Conservation (phyloP, 2,329 filamentous ascomycete genomes). For the Apiospora saccharicola region DNA sequence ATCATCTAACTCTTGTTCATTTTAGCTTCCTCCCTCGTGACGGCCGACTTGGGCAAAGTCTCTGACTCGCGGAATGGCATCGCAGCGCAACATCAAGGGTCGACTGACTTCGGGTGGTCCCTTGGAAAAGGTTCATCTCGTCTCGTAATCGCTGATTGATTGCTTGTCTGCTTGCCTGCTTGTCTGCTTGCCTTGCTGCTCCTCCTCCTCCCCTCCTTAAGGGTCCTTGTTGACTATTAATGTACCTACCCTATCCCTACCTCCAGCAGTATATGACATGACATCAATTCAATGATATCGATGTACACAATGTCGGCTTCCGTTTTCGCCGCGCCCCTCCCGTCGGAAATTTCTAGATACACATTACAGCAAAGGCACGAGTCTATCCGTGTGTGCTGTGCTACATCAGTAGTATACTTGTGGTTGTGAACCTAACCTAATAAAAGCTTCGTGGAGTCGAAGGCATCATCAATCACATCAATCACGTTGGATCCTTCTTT, state of each 20-base stretch:
- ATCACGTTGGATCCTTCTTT: neutral
- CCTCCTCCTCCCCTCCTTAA: neutral
- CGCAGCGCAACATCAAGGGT: conserved; percentile 16
- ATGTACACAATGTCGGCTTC: neutral
- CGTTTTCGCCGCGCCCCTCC: neutral
- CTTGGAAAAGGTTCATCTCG: conserved; percentile 1
- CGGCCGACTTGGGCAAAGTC: neutral
- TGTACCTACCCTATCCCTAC: neutral
- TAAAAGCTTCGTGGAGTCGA: neutral
- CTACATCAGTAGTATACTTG: neutral
- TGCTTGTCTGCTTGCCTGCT: neutral
- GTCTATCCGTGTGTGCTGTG: too few relatives aligned
- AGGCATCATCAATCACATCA: neutral
- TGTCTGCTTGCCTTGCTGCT: neutral
- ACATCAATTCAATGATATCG: neutral
- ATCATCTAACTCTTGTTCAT: conserved; percentile 4
- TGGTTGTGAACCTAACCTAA: neutral
- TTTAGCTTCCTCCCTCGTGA: conserved; percentile 10
- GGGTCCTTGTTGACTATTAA: neutral
- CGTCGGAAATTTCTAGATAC: conserved; percentile 11
- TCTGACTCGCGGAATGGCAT: neutral
- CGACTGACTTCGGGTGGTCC: neutral
- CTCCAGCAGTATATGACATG: neutral
- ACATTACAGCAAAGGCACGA: neutral
- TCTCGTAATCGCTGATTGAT: neutral